phyloP scores from a whole-genome alignment of 225 moss, liverwort and hornwort species.

The Anthoceros angustus region DNA sequence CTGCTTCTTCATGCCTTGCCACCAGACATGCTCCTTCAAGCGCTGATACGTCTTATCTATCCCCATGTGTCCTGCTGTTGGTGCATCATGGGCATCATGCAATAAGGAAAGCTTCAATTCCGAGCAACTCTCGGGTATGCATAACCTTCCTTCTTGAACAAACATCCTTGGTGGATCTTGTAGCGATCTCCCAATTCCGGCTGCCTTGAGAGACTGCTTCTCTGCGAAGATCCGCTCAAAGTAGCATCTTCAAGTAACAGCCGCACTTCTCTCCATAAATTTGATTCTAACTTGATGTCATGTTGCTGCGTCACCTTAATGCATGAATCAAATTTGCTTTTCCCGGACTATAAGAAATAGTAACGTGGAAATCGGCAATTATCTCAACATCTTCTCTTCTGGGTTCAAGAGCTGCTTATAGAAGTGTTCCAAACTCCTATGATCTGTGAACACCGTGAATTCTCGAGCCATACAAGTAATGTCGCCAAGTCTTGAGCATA shows the following conservation, averaged over 20 bases:
- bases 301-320: too few species aligned
- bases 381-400: too few species aligned
- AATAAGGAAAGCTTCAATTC: too few species aligned
- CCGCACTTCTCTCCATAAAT: background rate
- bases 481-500: background rate
- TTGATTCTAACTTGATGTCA: background rate
- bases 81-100: too few species aligned
- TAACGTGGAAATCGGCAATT: too few species aligned
- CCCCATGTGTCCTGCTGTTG: too few species aligned
- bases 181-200: background rate
- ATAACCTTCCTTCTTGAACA: too few species aligned
- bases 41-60: background rate
- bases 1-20: background rate
- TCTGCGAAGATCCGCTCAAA: background rate
- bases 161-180: too few species aligned
- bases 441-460: background rate
- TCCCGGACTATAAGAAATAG: too few species aligned
- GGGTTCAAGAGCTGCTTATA: too few species aligned
- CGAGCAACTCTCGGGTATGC: too few species aligned
- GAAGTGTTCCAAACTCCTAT: background rate
- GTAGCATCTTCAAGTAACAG: background rate
- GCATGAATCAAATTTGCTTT: too few species aligned
- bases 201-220: background rate
- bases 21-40: background rate
- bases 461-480: background rate